Evolutionary conservation across 371 early-diverging fungal species (phyloP).

Genomic region (Choanephora cucurbitarum): DNA sequence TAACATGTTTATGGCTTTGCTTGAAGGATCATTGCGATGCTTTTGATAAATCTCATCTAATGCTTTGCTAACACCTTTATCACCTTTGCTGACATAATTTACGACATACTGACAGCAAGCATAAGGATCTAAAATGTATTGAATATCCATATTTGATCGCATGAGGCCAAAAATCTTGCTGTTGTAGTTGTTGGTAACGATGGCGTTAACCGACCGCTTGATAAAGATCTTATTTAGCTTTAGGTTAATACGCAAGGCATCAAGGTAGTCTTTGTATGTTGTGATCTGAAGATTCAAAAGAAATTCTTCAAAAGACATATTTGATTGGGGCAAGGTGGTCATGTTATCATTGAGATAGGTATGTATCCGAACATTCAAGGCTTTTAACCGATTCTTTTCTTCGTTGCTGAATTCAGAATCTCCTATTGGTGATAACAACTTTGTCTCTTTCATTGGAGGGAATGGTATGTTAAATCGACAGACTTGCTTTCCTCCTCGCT

Average conservation of each 20-base stretch:
- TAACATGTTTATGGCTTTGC: neutral
- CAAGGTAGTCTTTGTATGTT: neutral
- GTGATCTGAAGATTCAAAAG: too few species aligned
- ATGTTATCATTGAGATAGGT: neutral
- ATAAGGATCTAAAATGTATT: slow-evolving; percentile 5
- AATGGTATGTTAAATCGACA: slow-evolving; percentile 4
- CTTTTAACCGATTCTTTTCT: too few species aligned
- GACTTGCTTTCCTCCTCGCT: too few species aligned
- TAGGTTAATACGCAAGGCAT: neutral
- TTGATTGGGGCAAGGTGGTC: too few species aligned
- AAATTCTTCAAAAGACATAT: slow-evolving; percentile 4
- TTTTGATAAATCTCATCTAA: neutral
- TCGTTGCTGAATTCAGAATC: neutral
- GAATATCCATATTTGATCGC: slow-evolving; percentile 2
- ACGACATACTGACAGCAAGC: slow-evolving; percentile 2
- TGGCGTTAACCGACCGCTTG: neutral
- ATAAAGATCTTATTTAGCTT: neutral
- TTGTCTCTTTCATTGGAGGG: slow-evolving; percentile 1
- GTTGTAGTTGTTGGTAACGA: slow-evolving; percentile 2
- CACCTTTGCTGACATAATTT: neutral
- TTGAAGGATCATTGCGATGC: neutral
- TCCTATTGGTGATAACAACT: neutral
- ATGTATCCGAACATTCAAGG: neutral
- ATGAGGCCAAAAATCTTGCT: neutral
- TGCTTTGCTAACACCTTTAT: neutral